phyloP scores from a whole-genome alignment of 805 yeast genomes.

The Candida maesae region DNA sequence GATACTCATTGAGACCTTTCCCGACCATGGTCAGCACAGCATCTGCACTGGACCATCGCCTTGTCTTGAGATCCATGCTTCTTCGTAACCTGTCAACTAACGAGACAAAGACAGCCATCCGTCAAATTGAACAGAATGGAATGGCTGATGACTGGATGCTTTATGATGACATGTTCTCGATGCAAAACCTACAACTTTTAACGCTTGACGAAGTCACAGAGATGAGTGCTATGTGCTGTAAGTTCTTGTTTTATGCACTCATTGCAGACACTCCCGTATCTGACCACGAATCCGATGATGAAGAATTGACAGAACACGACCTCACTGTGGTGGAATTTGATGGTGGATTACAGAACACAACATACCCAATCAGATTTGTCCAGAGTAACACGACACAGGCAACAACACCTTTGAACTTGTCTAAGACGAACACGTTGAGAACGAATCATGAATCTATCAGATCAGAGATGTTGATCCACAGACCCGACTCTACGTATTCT shows the following conservation, averaged over 20 bases:
- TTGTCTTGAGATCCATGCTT: slow-evolving; percentile 21
- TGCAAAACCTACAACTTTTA: slow-evolving; percentile 34
- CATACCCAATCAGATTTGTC: slow-evolving; percentile 17
- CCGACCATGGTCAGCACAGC: slow-evolving; percentile 16
- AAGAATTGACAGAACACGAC: slow-evolving; percentile 20
- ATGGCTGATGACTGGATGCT: slow-evolving; percentile 39
- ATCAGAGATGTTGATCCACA: slow-evolving; percentile 24
- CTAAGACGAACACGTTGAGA: slow-evolving; percentile 23
- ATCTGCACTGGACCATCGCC: slow-evolving; percentile 10
- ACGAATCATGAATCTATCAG: slow-evolving; percentile 23
- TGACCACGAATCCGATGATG: slow-evolving; percentile 8
- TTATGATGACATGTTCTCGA: slow-evolving; percentile 35
- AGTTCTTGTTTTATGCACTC: slow-evolving; percentile 31
- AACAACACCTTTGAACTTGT: slow-evolving; percentile 19
- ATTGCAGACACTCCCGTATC: slow-evolving; percentile 3
- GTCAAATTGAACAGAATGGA: slow-evolving; percentile 21
- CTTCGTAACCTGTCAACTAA: slow-evolving; percentile 20
- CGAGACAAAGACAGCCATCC: slow-evolving; percentile 22
- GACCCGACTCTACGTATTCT: slow-evolving; percentile 19
- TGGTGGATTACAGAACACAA: slow-evolving; percentile 12
- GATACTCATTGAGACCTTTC: slow-evolving; percentile 13
- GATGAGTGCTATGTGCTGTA: slow-evolving; percentile 25
- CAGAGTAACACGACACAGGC: slow-evolving; percentile 19
- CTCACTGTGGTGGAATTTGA: slow-evolving; percentile 26
- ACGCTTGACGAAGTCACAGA: slow-evolving; percentile 33